Evolutionary conservation across 1,139 yeast genomes (phyloP), one percentile per base, ranked within the genome.

Genomic region (Blastobotrys capitulatus): DNA sequence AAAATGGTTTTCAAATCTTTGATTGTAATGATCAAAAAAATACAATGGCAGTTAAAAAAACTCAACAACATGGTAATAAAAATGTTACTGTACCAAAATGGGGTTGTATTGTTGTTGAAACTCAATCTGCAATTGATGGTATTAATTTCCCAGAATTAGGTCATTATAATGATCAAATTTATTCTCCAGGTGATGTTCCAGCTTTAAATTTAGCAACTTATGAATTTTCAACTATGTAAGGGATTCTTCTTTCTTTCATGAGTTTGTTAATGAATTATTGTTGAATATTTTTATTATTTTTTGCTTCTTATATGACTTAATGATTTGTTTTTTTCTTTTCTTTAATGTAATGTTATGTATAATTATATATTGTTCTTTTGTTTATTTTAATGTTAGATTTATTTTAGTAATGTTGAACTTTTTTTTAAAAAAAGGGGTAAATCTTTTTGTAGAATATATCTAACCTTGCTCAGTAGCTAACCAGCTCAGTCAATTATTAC

Each of bases 51-150:
- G 48, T 44, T 20, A 51, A 51, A 41, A 46, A 46, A 38, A 43
- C 32, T 38, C 54, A 51, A 39, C 47, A 46, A 44, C 50, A 51
- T 41, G 48, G 47, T 15, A 37, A 44, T 19, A 15, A 34, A 12
- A 29, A 31, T 26, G 19, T 36, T 12, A 44, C 47, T 16, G 44
- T 51, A 7, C 50, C 47, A 9, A 42, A 46, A 8, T 49, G 49
- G 18, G 54, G 54, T 10, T 51, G 54, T 19, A 29, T 51, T 7
- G 54, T 51, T 19, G 42, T 51, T 42, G 54, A 51, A 39, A 46
- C 54, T 25, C 54, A 51, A 36, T 50, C 46, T 25, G 46, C 50
- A 52, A 46, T 51, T 31, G 54, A 39, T 27, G 52, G 50, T 2
- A 51, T 51, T 40, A 51, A 51, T 27, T 35, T 46, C 20, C 48